These are phyloP conservation scores for Arthroderma uncinatum DNA, from an alignment of 2,329 filamentous ascomycete species.

Conservation along the genomic window DNA sequence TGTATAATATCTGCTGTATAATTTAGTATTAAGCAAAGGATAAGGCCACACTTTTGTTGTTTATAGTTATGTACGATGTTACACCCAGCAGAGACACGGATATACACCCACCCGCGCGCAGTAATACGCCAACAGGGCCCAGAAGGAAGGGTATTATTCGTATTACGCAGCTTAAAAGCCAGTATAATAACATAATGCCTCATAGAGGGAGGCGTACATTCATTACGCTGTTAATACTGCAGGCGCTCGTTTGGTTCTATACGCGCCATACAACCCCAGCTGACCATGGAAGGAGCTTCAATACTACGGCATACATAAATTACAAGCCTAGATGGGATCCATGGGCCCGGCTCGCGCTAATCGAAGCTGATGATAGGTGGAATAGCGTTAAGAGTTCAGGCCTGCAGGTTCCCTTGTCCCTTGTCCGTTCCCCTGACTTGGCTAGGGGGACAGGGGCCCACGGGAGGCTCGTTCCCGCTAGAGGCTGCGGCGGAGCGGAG, in stretches of 20 bases:
- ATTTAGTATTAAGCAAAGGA: not conserved
- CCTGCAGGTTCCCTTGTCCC: constrained; percentile 5
- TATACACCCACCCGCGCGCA: not conserved
- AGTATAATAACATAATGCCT: not conserved
- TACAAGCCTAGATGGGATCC: constrained; percentile 5
- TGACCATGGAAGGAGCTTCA: not conserved
- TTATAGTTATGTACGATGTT: constrained; percentile 1
- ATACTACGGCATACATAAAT: constrained; percentile 4
- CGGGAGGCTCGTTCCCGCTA: not conserved
- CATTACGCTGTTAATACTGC: not conserved
- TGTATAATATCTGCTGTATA: too few relatives aligned
- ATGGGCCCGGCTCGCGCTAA: constrained; percentile 4
- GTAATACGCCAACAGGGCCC: not conserved
- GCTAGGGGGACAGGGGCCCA: not conserved
- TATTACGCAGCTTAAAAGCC: not conserved
- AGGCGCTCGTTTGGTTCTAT: not conserved
- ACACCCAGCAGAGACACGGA: not conserved
- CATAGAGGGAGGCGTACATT: not conserved
- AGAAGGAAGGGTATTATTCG: not conserved
- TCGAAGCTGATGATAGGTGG: not conserved
- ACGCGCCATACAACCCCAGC: not conserved
- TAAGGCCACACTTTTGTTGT: not conserved
- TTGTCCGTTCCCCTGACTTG: not conserved
- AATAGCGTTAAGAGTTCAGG: not conserved
- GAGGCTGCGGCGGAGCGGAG: not conserved